Percentiles rank a stretch among this genome's conserved stretches.
These are phyloP conservation scores for Botryotinia convoluta DNA, from an alignment of 2,329 filamentous ascomycete genomes.

Conservation along the genomic window DNA sequence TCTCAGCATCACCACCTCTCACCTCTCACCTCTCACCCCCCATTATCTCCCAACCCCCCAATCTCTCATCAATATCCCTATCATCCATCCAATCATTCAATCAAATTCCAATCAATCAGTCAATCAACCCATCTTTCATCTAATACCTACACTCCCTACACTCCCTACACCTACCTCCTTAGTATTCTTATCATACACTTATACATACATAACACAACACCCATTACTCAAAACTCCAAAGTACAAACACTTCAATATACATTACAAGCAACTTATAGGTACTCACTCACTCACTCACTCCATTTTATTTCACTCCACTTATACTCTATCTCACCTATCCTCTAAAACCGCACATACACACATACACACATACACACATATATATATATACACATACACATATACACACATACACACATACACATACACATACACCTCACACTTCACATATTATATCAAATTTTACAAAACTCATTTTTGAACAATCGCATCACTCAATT, in stretches of 20 bases:
- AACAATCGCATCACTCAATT: background rate
- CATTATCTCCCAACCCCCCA: no score
- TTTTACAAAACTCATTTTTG: background rate
- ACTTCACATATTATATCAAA: background rate
- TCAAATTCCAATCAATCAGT: background rate
- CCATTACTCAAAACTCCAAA: background rate
- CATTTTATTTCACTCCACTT: background rate
- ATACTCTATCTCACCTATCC: background rate
- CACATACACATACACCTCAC: background rate
- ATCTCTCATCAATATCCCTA: background rate
- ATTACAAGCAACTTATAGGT: background rate
- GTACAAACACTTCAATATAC: background rate
- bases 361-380: background rate
- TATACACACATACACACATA: background rate
- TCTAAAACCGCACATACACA: background rate
- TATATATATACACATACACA: background rate
- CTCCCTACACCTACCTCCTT: background rate
- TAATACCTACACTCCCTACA: background rate
- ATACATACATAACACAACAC: background rate
- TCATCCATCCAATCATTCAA: background rate
- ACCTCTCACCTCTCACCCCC: no score
- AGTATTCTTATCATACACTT: background rate
- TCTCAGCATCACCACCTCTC: background rate
- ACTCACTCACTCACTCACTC: background rate
- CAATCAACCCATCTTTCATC: background rate